phyloP scores from a whole-genome alignment of 805 yeast genomes.

The Wickerhamiella azymoides region DNA sequence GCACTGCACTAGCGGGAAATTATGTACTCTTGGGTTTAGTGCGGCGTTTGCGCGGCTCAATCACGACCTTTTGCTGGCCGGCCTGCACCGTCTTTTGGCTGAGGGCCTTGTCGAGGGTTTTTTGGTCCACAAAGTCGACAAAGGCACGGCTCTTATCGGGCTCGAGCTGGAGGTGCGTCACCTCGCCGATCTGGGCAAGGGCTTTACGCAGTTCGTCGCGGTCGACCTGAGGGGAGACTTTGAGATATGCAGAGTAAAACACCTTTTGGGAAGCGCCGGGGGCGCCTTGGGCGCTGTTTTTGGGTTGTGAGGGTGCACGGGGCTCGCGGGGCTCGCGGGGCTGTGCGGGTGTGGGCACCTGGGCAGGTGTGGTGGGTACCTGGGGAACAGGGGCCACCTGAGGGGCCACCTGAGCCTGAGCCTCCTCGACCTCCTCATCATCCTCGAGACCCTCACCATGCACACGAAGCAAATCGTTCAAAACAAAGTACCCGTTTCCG shows the following conservation, averaged over 20 bases:
- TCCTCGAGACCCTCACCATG: slow-evolving; percentile 24
- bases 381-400: slow-evolving; percentile 9
- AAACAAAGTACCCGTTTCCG: slow-evolving; percentile 24
- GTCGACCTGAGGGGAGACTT: slow-evolving; percentile 21
- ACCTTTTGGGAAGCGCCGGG: too few relatives aligned
- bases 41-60: slow-evolving; percentile 10
- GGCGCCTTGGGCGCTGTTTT: too few relatives aligned
- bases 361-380: too few relatives aligned
- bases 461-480: slow-evolving; percentile 28
- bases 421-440: slow-evolving; percentile 13
- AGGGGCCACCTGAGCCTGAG: too few relatives aligned
- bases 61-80: slow-evolving; percentile 4
- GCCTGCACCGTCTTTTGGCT: background rate
- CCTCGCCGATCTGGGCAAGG: slow-evolving; percentile 22
- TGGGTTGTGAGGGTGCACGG: too few relatives aligned
- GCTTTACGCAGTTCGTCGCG: slow-evolving; percentile 20
- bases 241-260: slow-evolving; percentile 25
- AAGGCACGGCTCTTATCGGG: slow-evolving; percentile 24
- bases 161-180: slow-evolving; percentile 26
- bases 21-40: background rate
- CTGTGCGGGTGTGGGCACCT: slow-evolving; percentile 5
- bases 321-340: too few relatives aligned
- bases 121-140: slow-evolving; percentile 23
- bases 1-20: too few relatives aligned
- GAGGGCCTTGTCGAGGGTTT: slow-evolving; percentile 9